Conservation (phyloP, 2,329 filamentous ascomycete species). For the Alternaria incomplexa region DNA sequence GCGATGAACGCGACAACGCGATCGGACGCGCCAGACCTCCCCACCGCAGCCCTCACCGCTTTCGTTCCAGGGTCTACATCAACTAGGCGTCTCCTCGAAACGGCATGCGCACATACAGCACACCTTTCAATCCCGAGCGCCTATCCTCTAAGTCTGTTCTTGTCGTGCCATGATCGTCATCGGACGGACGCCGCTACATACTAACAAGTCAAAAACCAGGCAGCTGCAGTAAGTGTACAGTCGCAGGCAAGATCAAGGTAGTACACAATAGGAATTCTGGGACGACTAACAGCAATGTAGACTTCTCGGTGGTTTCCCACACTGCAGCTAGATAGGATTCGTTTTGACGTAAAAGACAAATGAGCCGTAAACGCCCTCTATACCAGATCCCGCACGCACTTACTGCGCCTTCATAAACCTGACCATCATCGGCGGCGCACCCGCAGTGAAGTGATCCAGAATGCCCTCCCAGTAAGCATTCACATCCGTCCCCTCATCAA, state of each 20-base stretch:
- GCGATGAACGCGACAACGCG: too few species aligned
- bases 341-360: not conserved
- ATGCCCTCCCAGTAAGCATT: constrained; percentile 25
- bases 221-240: too few species aligned
- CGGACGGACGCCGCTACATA: too few species aligned
- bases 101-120: too few species aligned
- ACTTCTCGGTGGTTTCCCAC: not conserved
- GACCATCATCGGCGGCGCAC: constrained; percentile 22
- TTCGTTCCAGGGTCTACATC: too few species aligned
- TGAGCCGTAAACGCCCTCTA: not conserved
- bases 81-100: too few species aligned
- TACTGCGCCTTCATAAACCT: constrained; percentile 14
- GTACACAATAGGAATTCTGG: not conserved
- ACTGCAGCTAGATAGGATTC: not conserved
- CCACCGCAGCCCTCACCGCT: too few species aligned
- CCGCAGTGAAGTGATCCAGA: constrained; percentile 34
- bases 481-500: constrained; percentile 23
- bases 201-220: too few species aligned
- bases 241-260: not conserved
- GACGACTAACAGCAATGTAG: not conserved
- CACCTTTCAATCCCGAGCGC: too few species aligned
- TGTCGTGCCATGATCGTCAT: too few species aligned
- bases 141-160: too few species aligned
- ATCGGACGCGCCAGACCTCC: too few species aligned
- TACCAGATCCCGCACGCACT: not conserved